Evolutionary conservation across 257 asterid genomes (phyloP).

Genomic region (Solanum dulcamara): DNA sequence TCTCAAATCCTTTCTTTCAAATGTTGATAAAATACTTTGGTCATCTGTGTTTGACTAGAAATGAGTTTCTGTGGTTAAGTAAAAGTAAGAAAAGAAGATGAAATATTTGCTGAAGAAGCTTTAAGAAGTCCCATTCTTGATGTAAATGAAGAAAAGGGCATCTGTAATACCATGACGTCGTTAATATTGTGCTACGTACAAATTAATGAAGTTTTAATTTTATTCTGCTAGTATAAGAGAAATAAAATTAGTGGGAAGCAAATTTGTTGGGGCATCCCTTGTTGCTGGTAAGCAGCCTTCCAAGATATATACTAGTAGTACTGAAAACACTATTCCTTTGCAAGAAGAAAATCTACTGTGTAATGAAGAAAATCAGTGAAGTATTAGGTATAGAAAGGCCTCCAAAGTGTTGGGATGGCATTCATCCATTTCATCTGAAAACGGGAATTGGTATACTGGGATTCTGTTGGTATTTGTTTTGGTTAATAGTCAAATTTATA

Average conservation of each 20-base stretch:
- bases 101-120: background rate
- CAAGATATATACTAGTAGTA: background rate
- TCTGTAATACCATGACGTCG: background rate
- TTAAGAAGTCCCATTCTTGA: background rate
- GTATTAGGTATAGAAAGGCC: background rate
- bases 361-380: background rate
- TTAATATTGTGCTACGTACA: background rate
- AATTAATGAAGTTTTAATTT: background rate
- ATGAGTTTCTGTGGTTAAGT: background rate
- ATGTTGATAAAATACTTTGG: background rate
- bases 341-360: background rate
- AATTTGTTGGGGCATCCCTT: background rate
- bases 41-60: background rate
- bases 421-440: background rate
- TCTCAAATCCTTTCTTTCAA: background rate
- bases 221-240: background rate
- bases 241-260: background rate
- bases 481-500: background rate
- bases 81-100: background rate
- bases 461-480: background rate
- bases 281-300: background rate
- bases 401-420: background rate
- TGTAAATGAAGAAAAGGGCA: background rate
- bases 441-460: background rate
- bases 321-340: background rate